These are phyloP conservation scores for Marasmius sp. DNA, from an alignment of 1,284 basidiomycete species.

Conservation along the genomic window DNA sequence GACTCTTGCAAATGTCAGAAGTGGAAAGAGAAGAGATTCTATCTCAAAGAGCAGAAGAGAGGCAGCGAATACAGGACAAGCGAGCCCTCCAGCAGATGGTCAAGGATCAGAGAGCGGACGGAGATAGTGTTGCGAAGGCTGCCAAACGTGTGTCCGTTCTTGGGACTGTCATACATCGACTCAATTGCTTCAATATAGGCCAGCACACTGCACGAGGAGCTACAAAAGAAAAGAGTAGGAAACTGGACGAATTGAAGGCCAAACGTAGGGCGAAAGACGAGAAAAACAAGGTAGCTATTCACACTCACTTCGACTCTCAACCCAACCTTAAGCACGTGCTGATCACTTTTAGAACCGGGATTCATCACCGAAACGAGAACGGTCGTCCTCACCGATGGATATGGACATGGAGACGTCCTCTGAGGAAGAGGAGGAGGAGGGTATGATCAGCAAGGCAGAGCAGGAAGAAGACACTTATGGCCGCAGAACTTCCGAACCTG, in stretches of 20 bases:
- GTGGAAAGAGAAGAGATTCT: constrained; percentile 88
- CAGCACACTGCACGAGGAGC: constrained; percentile 77
- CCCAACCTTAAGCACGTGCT: constrained; percentile 13
- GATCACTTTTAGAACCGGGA: constrained; percentile 34
- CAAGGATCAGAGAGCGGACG: constrained; percentile 55
- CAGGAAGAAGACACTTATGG: constrained; percentile 68
- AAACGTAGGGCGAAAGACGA: constrained; percentile 80
- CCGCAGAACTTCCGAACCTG: constrained; percentile 39
- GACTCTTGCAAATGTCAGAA: constrained; percentile 80
- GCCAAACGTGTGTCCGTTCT: constrained; percentile 60
- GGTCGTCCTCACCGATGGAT: constrained; percentile 73
- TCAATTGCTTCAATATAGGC: constrained; percentile 38
- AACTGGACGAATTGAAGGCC: constrained; percentile 82
- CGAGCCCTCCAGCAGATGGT: constrained; percentile 77
- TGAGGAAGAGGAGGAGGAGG: constrained; percentile 68
- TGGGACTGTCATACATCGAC: constrained; percentile 9
- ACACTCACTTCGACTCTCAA: constrained; percentile 3
- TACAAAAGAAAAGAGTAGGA: constrained; percentile 80
- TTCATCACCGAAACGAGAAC: constrained; percentile 62
- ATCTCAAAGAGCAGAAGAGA: constrained; percentile 77
- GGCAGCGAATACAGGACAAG: constrained; percentile 76
- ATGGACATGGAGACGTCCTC: constrained; percentile 76
- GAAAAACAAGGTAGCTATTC: constrained; percentile 58
- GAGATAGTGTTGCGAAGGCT: constrained; percentile 66
- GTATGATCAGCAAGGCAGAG: constrained; percentile 68